Evolutionary conservation across 176 grass and related monocot species (phyloP), one percentile per base, ranked within the genome.

Genomic region (Hordeum marinum): DNA sequence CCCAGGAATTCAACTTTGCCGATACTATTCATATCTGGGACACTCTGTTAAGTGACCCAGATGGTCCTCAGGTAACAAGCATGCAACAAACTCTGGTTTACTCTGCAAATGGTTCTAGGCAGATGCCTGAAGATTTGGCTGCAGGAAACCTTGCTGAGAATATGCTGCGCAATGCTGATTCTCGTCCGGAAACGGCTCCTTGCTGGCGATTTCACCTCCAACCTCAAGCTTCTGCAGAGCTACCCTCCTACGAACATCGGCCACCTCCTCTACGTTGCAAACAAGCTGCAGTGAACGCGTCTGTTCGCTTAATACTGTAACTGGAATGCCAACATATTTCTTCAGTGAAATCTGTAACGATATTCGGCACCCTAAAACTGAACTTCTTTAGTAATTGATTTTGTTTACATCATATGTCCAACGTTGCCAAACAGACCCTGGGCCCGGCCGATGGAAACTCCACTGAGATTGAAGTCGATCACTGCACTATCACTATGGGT

Each of bases 21-120:
- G 95, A 98, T 75, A 90, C 42, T 35, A 90, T 98, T 80, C 93
- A 98, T 54, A 98, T 98, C n/a, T 98, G 95, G 95, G 93, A 93
- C 80, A 93, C 91, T 3, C 89, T 98, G 27, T 84, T 93, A 77
- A 98, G 93, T 42, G 87, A 95, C 77, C 89, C 87, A 8, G 89
- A 98, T 59, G 93, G 91, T 29, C 91, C 89, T 90, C 91, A 93
- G 91, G 95, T 98, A 80, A 13, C 59, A 79, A 36, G 46, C 45
- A 80, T 27, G 45, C 45, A 83, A 43, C 58, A 36, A 10, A 12
- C 70, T 31, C n/a, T 85, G 41, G 31, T 80, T 78, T 71, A 24
- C 11, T 45, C 75, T 14, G 64, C 45, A 41, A 64, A n/a, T 50
- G 71, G 48, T 80, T 68, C 6, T 10, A 9, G 24, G 3, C 62